Conservation (phyloP, 257 asterid genomes). For the Petrea volubilis region DNA sequence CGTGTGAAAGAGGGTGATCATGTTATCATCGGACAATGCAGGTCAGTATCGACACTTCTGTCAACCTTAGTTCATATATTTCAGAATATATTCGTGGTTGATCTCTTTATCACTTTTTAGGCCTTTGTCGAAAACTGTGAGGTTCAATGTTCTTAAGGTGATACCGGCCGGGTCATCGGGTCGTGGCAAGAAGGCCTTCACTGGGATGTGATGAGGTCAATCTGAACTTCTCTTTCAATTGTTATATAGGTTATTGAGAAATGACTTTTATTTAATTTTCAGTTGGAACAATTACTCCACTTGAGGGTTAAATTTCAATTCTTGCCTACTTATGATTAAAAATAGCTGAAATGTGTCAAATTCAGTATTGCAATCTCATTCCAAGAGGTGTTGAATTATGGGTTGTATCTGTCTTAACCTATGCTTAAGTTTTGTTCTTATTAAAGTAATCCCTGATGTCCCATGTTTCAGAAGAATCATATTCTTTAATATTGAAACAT, state of each 20-base stretch:
- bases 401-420: not conserved
- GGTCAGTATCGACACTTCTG: slow-evolving; percentile 12
- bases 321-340: not conserved
- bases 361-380: not conserved
- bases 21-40: slow-evolving; percentile 44
- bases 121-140: slow-evolving; percentile 42
- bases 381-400: not conserved
- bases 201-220: slow-evolving; percentile 7
- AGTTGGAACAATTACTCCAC: not conserved
- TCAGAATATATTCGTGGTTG: not conserved
- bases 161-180: slow-evolving; percentile 38
- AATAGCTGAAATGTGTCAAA: not conserved
- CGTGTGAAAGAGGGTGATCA: slow-evolving; percentile 45
- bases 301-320: not conserved
- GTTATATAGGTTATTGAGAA: not conserved
- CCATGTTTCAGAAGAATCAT: not conserved
- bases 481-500: too few relatives aligned
- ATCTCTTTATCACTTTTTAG: not conserved
- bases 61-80: not conserved
- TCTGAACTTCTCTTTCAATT: not conserved
- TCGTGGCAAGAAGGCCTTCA: slow-evolving; percentile 33
- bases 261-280: not conserved
- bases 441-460: not conserved
- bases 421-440: not conserved
- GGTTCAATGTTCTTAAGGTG: slow-evolving; percentile 40